Base-by-base conservation (phyloP, 331 rosid genomes). In the Quercus phellos region DNA sequence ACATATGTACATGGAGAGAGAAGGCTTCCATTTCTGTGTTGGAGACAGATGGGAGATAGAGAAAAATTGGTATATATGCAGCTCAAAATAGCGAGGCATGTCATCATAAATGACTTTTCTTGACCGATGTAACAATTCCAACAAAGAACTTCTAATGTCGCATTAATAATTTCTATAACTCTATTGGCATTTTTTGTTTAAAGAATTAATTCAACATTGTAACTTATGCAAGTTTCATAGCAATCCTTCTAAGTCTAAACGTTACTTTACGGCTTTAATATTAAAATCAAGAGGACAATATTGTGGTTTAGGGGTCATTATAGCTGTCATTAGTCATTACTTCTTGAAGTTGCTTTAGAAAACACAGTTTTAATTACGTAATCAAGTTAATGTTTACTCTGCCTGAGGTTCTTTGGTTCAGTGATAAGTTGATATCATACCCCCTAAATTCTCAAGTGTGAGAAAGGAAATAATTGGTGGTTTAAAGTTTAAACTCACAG, bases 11-110 rank as follows among this genome's bases (percentile, higher is more conserved):
- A 6, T 32, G 42, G 68, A 70, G 53, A 46, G 53, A 46, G 53
- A 87, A 80, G 77, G 83, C 86, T 46, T 82, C 89, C 72, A 82
- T 87, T 86, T 86, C 84, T 78, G 3, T 66, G 3, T 67, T 42
- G 66, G 38, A 78, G 72, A 78, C 50, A 46, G 1, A 55, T 10
- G 9, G 32, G n/a, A 21, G 74, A 9, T 38, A 42, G 32, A 68
- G 56, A 35, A 56, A 78, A 55, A 38, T 38, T 74, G 79, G 72
- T 38, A 38, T 21, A 6, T 68, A 30, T 56, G 78, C 76, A 74
- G 63, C 78, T 68, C 79, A 74, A 61, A 72, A 76, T 55, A 81
- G 68, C 55, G 22, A 53, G 55, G 68, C 74, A 55, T 27, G 12
- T 42, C 32, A 30, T 58, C 42, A 29, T 66, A 53, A 42, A 56